Evolutionary conservation across 2,329 filamentous ascomycete genomes (phyloP), one percentile per base, ranked within the genome.

Genomic region (Colletotrichum truncatum): DNA sequence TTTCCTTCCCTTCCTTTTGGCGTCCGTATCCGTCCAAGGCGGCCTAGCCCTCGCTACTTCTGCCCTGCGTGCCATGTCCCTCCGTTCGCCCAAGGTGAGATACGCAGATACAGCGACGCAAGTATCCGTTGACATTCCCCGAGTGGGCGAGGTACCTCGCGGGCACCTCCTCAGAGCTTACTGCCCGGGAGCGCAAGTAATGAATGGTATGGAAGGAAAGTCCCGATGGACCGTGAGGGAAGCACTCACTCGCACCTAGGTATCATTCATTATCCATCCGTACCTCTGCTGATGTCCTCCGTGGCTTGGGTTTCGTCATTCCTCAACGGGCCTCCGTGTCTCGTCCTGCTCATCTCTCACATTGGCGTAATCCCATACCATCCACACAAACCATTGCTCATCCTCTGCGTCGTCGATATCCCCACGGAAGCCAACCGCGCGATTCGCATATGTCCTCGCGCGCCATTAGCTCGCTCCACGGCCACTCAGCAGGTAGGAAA

Each of bases 1-100:
- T 58, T 66, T 51, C 51, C 26, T 49, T 54, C 58, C 46, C 48
- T 59, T 32, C 45, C 48, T 26, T 46, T n/a, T 36, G 48, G 48
- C 55, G 23, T 38, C 49, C 30, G 30, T 48, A 46, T 54, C 56
- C 48, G 49, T 18, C n/a, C n/a, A n/a, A n/a, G n/a, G n/a, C n/a
- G n/a, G 21, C 41, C 41, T 45, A 14, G 23, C 23, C 21, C 43
- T 43, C 39, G 10, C 39, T 23, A n/a, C n/a, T n/a, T n/a, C n/a
- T n/a, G n/a, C n/a, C n/a, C n/a, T n/a, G n/a, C n/a, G n/a, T n/a
- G n/a, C n/a, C n/a, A n/a, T n/a, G n/a, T n/a, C n/a, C n/a, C n/a
- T n/a, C n/a, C n/a, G n/a, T n/a, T n/a, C n/a, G n/a, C n/a, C n/a
- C n/a, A n/a, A n/a, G n/a, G n/a, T n/a, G n/a, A n/a, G n/a, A n/a